Evolutionary conservation across 306 rosid genomes (phyloP), one percentile per base, ranked within the genome.

Genomic region (Echinosophora koreensis): DNA sequence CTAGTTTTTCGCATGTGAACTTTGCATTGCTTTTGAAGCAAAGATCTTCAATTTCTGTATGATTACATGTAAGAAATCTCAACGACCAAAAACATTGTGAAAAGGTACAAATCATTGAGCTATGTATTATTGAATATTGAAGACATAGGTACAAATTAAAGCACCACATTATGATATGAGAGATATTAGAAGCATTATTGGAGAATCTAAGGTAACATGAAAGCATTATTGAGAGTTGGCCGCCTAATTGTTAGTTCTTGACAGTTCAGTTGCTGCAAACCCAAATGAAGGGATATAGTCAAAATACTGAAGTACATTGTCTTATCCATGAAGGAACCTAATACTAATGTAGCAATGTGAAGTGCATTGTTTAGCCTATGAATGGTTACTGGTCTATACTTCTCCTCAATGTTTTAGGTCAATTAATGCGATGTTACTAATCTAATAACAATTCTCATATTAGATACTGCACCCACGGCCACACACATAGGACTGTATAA

Each of bases 161-260:
- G 22, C 22, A 22, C 22, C 22, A 22, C 1, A 1, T 22, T 22
- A 22, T 22, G 22, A 22, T 1, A 54, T 39, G 56, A 41, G 58
- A 78, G 62, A 42, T 61, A 17, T 46, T 39, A 46, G 52, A 56
- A 15, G 60, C 56, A 56, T 77, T 59, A 77, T 82, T 67, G 61
- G 62, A 72, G 83, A 83, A 73, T 77, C 76, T 50, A 69, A 42
- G 62, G 77, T 77, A 78, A 78, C 80, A 73, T 78, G 73, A 60
- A 83, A 58, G 7, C 39, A 77, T 84, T 51, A 81, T 77, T 84
- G 47, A 38, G 64, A 77, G 72, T 67, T 42, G 79, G 76, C 68
- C n/a, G 72, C 38, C 51, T 28, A 50, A 32, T 56, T 28, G 8
- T 32, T 67, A 51, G 41, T 27, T 74, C 44, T 73, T 73, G 41